phyloP scores from a whole-genome alignment of 257 asterid genomes.

The Verbascum thapsus region DNA sequence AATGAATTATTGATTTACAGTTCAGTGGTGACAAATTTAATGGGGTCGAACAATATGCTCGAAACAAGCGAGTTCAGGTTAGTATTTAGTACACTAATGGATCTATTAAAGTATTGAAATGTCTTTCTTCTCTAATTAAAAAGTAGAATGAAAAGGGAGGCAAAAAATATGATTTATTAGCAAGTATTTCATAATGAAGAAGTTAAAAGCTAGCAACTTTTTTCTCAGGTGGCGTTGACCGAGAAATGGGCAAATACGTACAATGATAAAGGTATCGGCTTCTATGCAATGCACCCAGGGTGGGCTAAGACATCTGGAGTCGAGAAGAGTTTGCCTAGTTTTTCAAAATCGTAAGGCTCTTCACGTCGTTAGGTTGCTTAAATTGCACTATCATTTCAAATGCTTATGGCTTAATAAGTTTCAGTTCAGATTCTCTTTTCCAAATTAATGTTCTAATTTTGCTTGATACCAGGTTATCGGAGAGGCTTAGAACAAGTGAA shows the following conservation, averaged over 20 bases:
- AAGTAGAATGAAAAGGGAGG: too few species aligned
- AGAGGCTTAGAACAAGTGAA: slow-evolving; percentile 76
- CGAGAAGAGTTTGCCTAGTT: slow-evolving; percentile 67
- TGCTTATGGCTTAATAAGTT: too few species aligned
- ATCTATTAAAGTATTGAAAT: too few species aligned
- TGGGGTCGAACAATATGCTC: slow-evolving; percentile 86
- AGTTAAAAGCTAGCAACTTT: neutral
- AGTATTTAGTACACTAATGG: too few species aligned
- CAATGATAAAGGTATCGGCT: slow-evolving; percentile 65
- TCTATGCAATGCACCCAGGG: slow-evolving; percentile 98
- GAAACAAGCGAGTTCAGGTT: slow-evolving; percentile 94
- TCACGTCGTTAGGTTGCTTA: neutral
- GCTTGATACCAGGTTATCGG: slow-evolving; percentile 57
- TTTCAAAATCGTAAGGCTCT: slow-evolving; percentile 59
- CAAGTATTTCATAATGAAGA: neutral
- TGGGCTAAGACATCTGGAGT: slow-evolving; percentile 99
- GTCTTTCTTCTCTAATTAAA: too few species aligned
- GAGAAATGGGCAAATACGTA: slow-evolving; percentile 84
- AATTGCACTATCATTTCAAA: too few species aligned
- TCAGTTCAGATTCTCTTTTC: too few species aligned
- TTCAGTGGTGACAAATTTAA: slow-evolving; percentile 55
- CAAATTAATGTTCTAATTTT: too few species aligned
- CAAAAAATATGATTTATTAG: too few species aligned
- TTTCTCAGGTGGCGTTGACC: slow-evolving; percentile 74
- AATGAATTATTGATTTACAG: slow-evolving; percentile 43